Evolutionary conservation across 2,329 filamentous ascomycete species (phyloP), one percentile per base, ranked within the genome.

Genomic region (Chalaropsis thielavioides): DNA sequence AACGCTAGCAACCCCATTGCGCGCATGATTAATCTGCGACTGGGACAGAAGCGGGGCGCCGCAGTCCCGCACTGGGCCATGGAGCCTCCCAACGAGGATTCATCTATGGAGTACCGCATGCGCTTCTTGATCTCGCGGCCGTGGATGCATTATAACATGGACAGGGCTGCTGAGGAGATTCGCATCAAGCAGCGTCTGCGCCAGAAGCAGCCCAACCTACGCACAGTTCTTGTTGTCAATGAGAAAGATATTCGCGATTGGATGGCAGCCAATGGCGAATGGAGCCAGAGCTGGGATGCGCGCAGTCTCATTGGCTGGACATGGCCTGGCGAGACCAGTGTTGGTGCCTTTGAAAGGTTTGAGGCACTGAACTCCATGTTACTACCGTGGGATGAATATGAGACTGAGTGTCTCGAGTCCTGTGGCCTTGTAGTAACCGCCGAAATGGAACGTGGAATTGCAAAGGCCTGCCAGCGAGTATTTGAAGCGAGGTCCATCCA

Each of bases 81-180:
- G 61, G 22, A n/a, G 27, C 41, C 19, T 10, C 43, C 61, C 7
- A 6, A 40, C n/a, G 44, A 63, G 44, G 22, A 62, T 10, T 15
- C 59, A 1, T n/a, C 60, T 7, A 22, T 61, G 27, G 59, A 17
- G 27, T 27, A 38, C 27, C 54, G 61, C 13, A 19, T 64, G 5
- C 13, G 49, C 17, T 67, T 38, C 31, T 17, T 67, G 3, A 59
- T 67, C 15, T 40, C 40, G 6, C 62, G 66, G 6, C 66, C 66
- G 3, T 67, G 66, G 66, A 49, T 67, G 62, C 66, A 67, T 31
- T 64, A 46, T 44, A 44, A 64, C 17, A 44, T 62, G 43, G 58
- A 64, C 27, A 41, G 38, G n/a, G 24, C 40, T 10, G 24, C 54
- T 1, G 62, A 67, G 11, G 43, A 59, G 17, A 54, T 59, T 38